These are phyloP conservation scores for Hordeum pubiflorum DNA, from an alignment of 202 grass and related monocot genomes.

Conservation along the genomic window DNA sequence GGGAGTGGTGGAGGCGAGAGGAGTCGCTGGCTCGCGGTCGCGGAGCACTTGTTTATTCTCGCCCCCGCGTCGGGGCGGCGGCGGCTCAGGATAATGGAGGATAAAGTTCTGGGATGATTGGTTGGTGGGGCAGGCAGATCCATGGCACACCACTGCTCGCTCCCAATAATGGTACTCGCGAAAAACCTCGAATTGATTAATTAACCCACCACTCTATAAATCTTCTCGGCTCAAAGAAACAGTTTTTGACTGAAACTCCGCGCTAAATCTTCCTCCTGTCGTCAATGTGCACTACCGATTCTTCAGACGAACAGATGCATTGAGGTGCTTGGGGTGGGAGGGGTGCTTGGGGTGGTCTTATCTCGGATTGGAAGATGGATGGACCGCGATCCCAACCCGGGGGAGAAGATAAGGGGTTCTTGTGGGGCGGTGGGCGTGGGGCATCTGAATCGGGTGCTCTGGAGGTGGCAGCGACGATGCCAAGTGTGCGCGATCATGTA, in stretches of 20 bases:
- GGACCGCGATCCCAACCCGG: background rate
- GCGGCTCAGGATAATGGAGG: slow-evolving; percentile 27
- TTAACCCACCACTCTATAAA: background rate
- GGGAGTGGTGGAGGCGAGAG: background rate
- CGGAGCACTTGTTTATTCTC: slow-evolving; percentile 35
- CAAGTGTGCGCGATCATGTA: background rate
- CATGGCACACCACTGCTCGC: slow-evolving; percentile 13
- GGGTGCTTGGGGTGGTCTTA: slow-evolving; percentile 8
- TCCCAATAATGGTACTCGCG: background rate
- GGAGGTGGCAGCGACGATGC: background rate
- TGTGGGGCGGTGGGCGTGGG: slow-evolving; percentile 7
- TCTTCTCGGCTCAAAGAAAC: background rate
- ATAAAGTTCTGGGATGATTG: slow-evolving; percentile 23
- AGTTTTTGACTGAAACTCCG: background rate
- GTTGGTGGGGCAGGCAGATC: slow-evolving; percentile 48
- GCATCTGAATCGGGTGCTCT: no score
- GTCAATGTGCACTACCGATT: background rate
- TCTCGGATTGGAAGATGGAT: slow-evolving; percentile 18
- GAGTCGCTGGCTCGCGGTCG: background rate
- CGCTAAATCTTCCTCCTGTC: background rate
- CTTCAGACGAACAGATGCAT: background rate
- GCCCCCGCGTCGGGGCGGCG: slow-evolving; percentile 10
- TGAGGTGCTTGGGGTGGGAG: background rate
- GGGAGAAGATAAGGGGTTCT: slow-evolving; percentile 30
- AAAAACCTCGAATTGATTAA: background rate